Conservation (phyloP, 1,284 basidiomycete genomes). For the Exobasidium rhododendri region DNA sequence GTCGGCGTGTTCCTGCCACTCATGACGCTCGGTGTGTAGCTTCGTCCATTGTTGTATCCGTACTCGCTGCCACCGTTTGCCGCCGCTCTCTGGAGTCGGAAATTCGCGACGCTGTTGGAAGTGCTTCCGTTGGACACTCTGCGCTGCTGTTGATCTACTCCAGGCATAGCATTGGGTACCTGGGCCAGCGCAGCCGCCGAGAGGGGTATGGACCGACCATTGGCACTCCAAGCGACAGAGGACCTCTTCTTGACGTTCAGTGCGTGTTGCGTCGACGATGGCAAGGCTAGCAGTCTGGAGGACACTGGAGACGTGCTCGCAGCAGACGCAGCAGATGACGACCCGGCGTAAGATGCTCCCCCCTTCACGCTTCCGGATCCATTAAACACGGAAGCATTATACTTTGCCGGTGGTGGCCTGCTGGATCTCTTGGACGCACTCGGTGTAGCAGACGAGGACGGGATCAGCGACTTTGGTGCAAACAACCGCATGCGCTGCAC, state of each 20-base stretch:
- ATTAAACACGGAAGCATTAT: constrained; percentile 11
- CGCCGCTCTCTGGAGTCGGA: constrained; percentile 21
- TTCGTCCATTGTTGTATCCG: no score
- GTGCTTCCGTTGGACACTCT: not conserved
- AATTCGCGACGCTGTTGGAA: constrained; percentile 32
- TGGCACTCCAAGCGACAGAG: not conserved
- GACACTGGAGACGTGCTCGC: not conserved
- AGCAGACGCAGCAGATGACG: not conserved
- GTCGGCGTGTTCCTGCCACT: constrained; percentile 36
- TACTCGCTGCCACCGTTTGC: no score
- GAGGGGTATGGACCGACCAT: constrained; percentile 39
- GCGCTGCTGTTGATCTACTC: no score
- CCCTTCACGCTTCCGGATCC: not conserved
- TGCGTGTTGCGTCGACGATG: constrained; percentile 4
- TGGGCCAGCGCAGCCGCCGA: constrained; percentile 44
- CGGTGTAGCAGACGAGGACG: constrained; percentile 9
- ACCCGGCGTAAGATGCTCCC: not conserved
- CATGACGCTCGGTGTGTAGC: not conserved
- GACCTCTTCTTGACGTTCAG: constrained; percentile 12
- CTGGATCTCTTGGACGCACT: constrained; percentile 29
- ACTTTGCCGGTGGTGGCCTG: constrained; percentile 34
- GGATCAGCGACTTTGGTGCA: constrained; percentile 25
- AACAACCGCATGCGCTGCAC: constrained; percentile 43
- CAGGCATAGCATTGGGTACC: constrained; percentile 28
- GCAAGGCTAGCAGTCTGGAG: not conserved